Conservation (phyloP, 2,329 filamentous ascomycete species). For the Talaromyces islandicus region DNA sequence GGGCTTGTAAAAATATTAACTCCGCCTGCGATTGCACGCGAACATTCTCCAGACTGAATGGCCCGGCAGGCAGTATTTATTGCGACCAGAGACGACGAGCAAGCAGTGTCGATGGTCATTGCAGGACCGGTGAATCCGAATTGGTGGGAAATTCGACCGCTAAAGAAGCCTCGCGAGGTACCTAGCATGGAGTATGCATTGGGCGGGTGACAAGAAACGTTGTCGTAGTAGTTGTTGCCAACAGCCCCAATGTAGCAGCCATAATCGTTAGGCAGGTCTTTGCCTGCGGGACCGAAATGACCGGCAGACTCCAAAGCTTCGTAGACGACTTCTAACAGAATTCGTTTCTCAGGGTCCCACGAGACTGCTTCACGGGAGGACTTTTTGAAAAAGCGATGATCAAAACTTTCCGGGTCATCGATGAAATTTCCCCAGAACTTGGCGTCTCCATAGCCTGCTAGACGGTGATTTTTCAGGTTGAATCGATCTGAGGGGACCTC, state of each 20-base stretch:
- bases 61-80: constrained; percentile 28
- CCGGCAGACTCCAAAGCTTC: constrained; percentile 26
- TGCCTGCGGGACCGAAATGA: constrained; percentile 13
- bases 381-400: constrained; percentile 21
- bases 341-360: constrained; percentile 16
- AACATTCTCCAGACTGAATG: constrained; percentile 22
- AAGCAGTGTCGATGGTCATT: constrained; percentile 44
- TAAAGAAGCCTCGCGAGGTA: constrained; percentile 32
- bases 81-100: constrained; percentile 37
- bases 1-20: constrained; percentile 24
- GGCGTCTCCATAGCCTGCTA: constrained; percentile 10
- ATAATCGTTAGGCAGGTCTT: constrained; percentile 16
- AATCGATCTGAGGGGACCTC: constrained; percentile 13
- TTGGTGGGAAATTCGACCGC: constrained; percentile 37
- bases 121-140: constrained; percentile 35
- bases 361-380: constrained; percentile 5
- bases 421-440: constrained; percentile 14
- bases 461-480: constrained; percentile 8
- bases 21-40: constrained; percentile 19
- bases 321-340: constrained; percentile 30
- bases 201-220: constrained; percentile 14
- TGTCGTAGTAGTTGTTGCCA: constrained; percentile 18
- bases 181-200: constrained; percentile 18
- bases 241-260: constrained; percentile 23
- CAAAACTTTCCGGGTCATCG: constrained; percentile 18